Percentiles rank a stretch among this genome's conserved stretches.
These are phyloP conservation scores for Urochloa ruziziensis DNA, from an alignment of 176 grass and related monocot species.

Conservation along the genomic window DNA sequence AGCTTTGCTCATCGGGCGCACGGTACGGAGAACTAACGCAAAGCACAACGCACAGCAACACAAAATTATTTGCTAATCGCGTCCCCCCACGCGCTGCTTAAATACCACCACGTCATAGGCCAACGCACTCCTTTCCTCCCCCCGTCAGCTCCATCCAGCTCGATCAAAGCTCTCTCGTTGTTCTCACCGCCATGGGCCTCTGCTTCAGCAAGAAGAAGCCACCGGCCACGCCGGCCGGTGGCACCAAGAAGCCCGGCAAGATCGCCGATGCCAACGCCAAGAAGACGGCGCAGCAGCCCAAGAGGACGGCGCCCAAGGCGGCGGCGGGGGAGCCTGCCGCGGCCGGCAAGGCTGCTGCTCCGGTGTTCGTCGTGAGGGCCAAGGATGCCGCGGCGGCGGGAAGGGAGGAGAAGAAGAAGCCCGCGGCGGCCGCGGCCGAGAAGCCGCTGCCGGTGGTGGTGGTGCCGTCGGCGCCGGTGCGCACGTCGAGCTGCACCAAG, in stretches of 20 bases:
- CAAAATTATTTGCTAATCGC: slow-evolving; percentile 23
- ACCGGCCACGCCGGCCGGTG: not conserved
- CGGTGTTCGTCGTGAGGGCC: slow-evolving; percentile 45
- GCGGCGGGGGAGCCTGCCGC: not conserved
- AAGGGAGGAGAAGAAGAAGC: slow-evolving; percentile 11
- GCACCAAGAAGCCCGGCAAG: slow-evolving; percentile 19
- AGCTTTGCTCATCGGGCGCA: slow-evolving; percentile 16
- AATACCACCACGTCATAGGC: slow-evolving; percentile 30
- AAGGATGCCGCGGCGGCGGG: not conserved
- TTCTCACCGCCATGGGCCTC: slow-evolving; percentile 59
- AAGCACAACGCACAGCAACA: not conserved
- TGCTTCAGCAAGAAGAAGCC: slow-evolving; percentile 84
- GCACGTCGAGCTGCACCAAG: slow-evolving; percentile 87
- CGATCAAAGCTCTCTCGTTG: not conserved
- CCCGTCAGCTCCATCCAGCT: not conserved
- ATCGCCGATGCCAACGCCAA: slow-evolving; percentile 16
- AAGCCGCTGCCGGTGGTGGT: slow-evolving; percentile 9
- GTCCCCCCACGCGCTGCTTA: slow-evolving; percentile 21
- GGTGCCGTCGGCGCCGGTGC: slow-evolving; percentile 30
- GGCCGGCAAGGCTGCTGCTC: slow-evolving; percentile 41
- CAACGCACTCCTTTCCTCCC: not conserved
- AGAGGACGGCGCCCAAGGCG: not conserved
- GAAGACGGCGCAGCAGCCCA: slow-evolving; percentile 10
- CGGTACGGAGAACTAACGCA: slow-evolving; percentile 2
- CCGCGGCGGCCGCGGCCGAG: not conserved